These are phyloP conservation scores for Lycium barbarum DNA, from an alignment of 257 asterid genomes.

Conservation along the genomic window DNA sequence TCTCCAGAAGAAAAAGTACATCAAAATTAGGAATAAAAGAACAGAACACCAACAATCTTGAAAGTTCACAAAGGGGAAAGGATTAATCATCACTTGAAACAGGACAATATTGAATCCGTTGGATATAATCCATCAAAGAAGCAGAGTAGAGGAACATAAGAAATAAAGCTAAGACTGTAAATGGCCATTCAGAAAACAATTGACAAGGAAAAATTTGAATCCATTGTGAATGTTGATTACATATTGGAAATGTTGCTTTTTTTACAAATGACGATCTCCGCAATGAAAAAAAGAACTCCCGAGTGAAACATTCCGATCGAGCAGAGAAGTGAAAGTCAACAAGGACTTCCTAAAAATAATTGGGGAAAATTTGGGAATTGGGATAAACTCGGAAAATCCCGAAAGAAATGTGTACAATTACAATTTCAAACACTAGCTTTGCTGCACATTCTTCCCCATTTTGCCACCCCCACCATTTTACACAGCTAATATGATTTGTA, in stretches of 20 bases:
- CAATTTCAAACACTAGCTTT: slow-evolving; percentile 20
- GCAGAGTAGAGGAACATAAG: background rate
- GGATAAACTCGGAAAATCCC: slow-evolving; percentile 20
- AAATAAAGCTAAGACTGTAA: background rate
- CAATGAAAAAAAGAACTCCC: slow-evolving; percentile 21
- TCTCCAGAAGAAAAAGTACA: background rate
- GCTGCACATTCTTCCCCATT: slow-evolving; percentile 25
- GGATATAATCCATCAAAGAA: background rate
- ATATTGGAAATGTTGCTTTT: slow-evolving; percentile 24
- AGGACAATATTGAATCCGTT: background rate
- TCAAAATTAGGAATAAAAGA: background rate
- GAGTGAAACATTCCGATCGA: background rate
- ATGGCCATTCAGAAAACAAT: background rate
- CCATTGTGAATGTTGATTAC: slow-evolving; percentile 24
- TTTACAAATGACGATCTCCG: slow-evolving; percentile 29
- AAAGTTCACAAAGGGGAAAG: background rate
- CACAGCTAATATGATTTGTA: slow-evolving; percentile 8
- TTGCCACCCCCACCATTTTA: background rate
- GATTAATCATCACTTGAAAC: background rate
- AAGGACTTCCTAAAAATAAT: background rate
- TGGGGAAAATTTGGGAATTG: slow-evolving; percentile 27
- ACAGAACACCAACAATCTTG: background rate
- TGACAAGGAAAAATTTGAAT: slow-evolving; percentile 27
- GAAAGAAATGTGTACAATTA: slow-evolving; percentile 12
- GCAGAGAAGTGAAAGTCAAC: slow-evolving; percentile 10